Conservation (phyloP, 345 rosid species). For the Clarkia xantiana region DNA sequence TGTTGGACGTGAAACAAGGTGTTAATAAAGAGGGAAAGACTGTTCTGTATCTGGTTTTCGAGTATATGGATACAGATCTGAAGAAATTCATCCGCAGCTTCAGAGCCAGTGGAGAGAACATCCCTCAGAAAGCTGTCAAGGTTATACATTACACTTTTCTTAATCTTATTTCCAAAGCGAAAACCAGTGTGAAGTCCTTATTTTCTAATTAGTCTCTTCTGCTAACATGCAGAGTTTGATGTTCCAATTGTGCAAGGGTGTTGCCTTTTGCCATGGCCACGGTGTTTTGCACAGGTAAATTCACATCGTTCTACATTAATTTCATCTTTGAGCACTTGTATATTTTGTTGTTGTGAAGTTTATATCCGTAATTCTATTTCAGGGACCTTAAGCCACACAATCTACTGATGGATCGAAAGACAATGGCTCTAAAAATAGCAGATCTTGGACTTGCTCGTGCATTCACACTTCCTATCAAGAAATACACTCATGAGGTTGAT, state of each 20-base stretch:
- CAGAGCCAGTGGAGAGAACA: conserved; percentile 41
- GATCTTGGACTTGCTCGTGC: conserved; percentile 92
- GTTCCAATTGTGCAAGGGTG: conserved; percentile 94
- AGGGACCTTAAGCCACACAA: conserved; percentile 98
- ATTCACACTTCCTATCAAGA: conserved; percentile 79
- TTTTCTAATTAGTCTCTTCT: too few relatives aligned
- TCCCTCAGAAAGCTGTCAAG: conserved; percentile 19
- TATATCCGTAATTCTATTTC: neutral
- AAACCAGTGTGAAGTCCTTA: too few relatives aligned
- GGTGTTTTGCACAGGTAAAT: conserved; percentile 87
- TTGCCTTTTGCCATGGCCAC: conserved; percentile 94
- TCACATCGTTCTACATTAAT: neutral
- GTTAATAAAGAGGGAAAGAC: conserved; percentile 81
- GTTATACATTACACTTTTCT: too few relatives aligned
- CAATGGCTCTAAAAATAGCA: conserved; percentile 72
- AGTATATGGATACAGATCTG: conserved; percentile 84
- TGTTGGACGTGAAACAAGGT: conserved; percentile 90
- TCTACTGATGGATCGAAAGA: conserved; percentile 70
- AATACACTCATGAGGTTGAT: conserved; percentile 86
- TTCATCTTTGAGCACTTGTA: too few relatives aligned
- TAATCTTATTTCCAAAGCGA: too few relatives aligned
- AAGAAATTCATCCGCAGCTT: conserved; percentile 71
- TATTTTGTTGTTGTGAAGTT: neutral
- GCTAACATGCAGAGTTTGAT: conserved; percentile 56
- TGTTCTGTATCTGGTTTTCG: conserved; percentile 77